A percentile compares a stretch with the other conserved stretches of the same genome.
Conservation (phyloP, 2,329 filamentous ascomycete genomes). For the Colletotrichum camelliae region DNA sequence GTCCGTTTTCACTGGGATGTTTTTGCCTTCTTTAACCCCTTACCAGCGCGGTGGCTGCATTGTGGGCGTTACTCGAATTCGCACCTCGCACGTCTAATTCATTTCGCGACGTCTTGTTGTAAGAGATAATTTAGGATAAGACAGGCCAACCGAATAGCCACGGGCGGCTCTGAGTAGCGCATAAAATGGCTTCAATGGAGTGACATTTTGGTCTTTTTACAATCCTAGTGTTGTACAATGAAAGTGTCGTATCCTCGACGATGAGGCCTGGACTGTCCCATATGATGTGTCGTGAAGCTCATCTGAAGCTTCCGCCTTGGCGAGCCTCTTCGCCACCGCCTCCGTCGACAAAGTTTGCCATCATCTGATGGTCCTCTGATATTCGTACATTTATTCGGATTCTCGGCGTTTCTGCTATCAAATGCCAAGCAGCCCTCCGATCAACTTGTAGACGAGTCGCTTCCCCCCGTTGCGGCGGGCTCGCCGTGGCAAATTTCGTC, state of each 20-base stretch:
- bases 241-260: not conserved
- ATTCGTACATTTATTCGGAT: not conserved
- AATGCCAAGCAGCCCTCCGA: not conserved
- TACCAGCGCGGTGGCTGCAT: constrained; percentile 7
- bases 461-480: not conserved
- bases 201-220: not conserved
- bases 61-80: not conserved
- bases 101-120: not conserved
- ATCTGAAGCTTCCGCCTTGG: not conserved
- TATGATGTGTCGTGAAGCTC: not conserved
- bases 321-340: not conserved
- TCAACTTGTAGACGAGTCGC: not conserved
- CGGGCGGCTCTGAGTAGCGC: not conserved
- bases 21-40: not conserved
- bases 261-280: not conserved
- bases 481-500: not conserved
- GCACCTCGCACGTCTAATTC: not conserved
- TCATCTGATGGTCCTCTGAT: not conserved
- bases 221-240: constrained; percentile 1
- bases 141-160: not conserved
- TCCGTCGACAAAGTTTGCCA: not conserved
- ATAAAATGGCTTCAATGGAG: not conserved
- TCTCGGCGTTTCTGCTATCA: not conserved
- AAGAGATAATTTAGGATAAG: not conserved
- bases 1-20: not conserved